phyloP scores from a whole-genome alignment of 2,329 filamentous ascomycete species.

The Ophiocordyceps camponoti-floridani region DNA sequence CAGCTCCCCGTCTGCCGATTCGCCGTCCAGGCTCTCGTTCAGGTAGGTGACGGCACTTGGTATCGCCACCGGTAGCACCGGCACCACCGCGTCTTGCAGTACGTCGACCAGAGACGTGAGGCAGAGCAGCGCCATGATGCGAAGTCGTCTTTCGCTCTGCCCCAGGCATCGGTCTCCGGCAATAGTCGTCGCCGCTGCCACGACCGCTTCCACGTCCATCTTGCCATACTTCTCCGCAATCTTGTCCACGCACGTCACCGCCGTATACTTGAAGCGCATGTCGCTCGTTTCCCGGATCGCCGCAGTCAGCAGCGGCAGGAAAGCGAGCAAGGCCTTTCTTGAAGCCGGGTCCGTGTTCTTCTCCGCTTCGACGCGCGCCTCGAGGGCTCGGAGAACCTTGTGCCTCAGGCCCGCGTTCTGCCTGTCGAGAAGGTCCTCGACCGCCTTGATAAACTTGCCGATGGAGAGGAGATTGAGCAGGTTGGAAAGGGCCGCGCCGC shows the following conservation, averaged over 20 bases:
- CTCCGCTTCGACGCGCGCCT: constrained; percentile 59
- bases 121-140: constrained; percentile 72
- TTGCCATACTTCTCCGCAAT: constrained; percentile 92
- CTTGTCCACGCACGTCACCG: constrained; percentile 78
- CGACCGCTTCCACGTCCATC: constrained; percentile 64
- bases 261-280: constrained; percentile 63
- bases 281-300: constrained; percentile 60
- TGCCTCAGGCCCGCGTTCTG: constrained; percentile 59
- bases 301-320: constrained; percentile 60
- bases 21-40: constrained; percentile 36
- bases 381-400: constrained; percentile 66
- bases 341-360: constrained; percentile 50
- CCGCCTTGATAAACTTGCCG: constrained; percentile 73
- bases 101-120: constrained; percentile 81
- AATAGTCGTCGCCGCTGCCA: constrained; percentile 59
- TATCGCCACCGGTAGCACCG: constrained; percentile 61
- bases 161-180: constrained; percentile 61
- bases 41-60: constrained; percentile 57
- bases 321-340: constrained; percentile 53
- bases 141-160: constrained; percentile 52
- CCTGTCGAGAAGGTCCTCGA: constrained; percentile 63
- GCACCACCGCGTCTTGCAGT: constrained; percentile 68
- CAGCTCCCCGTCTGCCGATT: constrained; percentile 39
- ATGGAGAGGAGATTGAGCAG: constrained; percentile 76
- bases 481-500: constrained; percentile 56